Conservation (phyloP, 306 rosid genomes). For the Acacia melanoxylon region DNA sequence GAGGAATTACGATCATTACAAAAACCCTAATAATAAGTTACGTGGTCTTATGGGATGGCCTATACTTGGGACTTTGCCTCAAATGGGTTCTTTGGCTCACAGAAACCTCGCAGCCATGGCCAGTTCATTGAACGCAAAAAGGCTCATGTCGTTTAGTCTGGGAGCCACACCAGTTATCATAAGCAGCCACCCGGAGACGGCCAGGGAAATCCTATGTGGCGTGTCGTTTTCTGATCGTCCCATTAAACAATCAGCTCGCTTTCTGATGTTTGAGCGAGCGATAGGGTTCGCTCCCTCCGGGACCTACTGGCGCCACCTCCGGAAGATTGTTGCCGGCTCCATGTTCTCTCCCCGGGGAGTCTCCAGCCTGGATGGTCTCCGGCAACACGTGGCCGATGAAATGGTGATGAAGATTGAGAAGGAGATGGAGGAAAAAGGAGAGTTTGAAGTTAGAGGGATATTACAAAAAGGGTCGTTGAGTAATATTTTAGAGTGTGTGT, state of each 20-base stretch:
- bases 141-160: constrained; percentile 77
- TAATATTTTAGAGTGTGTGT: constrained; percentile 76
- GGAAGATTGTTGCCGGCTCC: constrained; percentile 60
- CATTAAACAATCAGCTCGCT: constrained; percentile 61
- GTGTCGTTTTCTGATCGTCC: constrained; percentile 79
- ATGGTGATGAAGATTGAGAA: constrained; percentile 43
- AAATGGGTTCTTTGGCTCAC: constrained; percentile 65
- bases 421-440: constrained; percentile 50
- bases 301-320: constrained; percentile 73
- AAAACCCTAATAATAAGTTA: constrained; percentile 1
- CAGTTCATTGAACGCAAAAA: constrained; percentile 43
- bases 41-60: constrained; percentile 81
- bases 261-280: constrained; percentile 85
- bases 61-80: constrained; percentile 58
- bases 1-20: constrained; percentile 37
- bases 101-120: constrained; percentile 64
- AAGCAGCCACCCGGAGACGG: constrained; percentile 88
- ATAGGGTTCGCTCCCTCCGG: constrained; percentile 90
- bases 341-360: constrained; percentile 77
- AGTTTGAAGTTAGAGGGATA: constrained; percentile 51
- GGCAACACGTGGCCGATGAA: constrained; percentile 46
- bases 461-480: constrained; percentile 64
- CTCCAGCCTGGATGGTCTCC: not conserved
- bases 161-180: constrained; percentile 66
- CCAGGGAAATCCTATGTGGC: constrained; percentile 62